Percentiles rank a stretch among this genome's conserved stretches.
These are phyloP conservation scores for Dioszegia hungarica DNA, from an alignment of 768 basidiomycete species.

Conservation along the genomic window DNA sequence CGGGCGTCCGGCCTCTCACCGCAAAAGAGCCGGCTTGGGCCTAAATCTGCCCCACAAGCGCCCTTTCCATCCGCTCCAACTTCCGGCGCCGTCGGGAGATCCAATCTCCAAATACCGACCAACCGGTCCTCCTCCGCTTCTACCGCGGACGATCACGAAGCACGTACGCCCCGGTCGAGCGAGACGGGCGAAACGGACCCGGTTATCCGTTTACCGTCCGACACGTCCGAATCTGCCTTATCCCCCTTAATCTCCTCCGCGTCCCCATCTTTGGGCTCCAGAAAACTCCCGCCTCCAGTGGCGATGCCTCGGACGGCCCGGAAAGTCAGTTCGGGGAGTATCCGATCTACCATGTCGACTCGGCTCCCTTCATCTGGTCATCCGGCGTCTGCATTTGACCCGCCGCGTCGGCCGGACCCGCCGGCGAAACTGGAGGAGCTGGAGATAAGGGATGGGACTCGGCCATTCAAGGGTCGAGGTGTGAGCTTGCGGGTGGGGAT, in stretches of 20 bases:
- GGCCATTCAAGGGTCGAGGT: slow-evolving; percentile 18
- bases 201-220: slow-evolving; percentile 9
- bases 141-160: slow-evolving; percentile 21
- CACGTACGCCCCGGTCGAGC: slow-evolving; percentile 20
- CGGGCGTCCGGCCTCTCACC: background rate
- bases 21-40: background rate
- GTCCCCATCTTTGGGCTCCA: too few relatives aligned
- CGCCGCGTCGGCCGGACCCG: slow-evolving; percentile 14
- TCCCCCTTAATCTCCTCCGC: background rate
- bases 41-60: background rate
- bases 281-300: slow-evolving; percentile 11
- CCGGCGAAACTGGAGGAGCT: background rate
- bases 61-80: background rate
- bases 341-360: slow-evolving; percentile 1
- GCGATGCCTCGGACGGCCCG: slow-evolving; percentile 8
- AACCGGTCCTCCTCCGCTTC: slow-evolving; percentile 19
- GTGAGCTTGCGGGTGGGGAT: slow-evolving; percentile 36
- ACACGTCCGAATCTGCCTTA: slow-evolving; percentile 3
- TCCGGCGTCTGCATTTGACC: slow-evolving; percentile 43
- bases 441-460: slow-evolving; percentile 17
- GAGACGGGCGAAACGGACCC: slow-evolving; percentile 10
- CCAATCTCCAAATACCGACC: background rate
- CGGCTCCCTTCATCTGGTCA: slow-evolving; percentile 18
- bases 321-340: slow-evolving; percentile 11
- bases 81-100: background rate